Base-by-base conservation (phyloP, 2,329 filamentous ascomycete genomes). In the Cordyceps javanica region DNA sequence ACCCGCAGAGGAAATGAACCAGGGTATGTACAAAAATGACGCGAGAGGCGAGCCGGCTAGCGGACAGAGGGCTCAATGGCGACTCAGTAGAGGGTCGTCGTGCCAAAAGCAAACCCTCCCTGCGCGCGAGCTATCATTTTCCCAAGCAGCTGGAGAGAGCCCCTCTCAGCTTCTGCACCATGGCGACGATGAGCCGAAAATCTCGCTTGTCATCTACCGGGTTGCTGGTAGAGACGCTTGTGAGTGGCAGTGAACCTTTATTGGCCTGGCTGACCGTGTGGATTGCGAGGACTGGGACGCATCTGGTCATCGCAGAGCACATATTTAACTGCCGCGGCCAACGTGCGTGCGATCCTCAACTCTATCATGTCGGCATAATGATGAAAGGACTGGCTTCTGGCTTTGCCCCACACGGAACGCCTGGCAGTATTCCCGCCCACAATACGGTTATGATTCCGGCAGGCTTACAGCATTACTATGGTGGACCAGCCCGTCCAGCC, bases 111-210 rank as follows among this genome's bases (percentile, higher is more conserved):
- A 63, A 66, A 49, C 23, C 30, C 42, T 52, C 50, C 25, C 57
- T 63, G 60, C 58, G 55, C 32, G 60, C 55, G 65, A 67, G 63
- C 60, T 66, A 60, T 67, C 65, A 67, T 57, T 64, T 62, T 59
- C 51, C 44, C 50, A 26, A 38, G 53, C 53, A 39, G 38, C 44
- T 38, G 45, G 42, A 51, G 44, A 36, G 41, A 11, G 45, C 44
- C 23, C 32, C 30, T 58, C 56, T 39, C 41, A 42, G 41, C 10
- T 32, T 23, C 53, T 48, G 53, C 41, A 38, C 30, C 16, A 32
- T 42, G 50, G 50, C 6, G 52, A 55, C 41, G 52, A 55, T 46
- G 52, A 36, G 41, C 41, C 41, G 51, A 28, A 38, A 54, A 54
- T 44, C 30, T 19, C 41, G 52, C 21, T 19, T 46, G 28, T n/a